Conservation (phyloP, 148 eudicot genomes). For the Cornus florida region DNA sequence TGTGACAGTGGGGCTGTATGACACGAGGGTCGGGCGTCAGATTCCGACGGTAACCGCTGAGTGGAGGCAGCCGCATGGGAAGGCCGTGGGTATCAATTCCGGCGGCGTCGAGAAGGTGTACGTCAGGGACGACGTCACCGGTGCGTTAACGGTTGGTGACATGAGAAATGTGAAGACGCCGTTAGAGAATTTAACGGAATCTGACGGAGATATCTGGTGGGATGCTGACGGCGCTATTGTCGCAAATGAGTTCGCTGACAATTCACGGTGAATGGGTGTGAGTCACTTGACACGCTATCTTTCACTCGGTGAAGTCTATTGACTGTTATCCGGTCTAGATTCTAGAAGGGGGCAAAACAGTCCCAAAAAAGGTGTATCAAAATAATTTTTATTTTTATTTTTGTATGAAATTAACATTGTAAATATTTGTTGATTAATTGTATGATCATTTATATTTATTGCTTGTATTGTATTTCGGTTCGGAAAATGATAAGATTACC, state of each 20-base stretch:
- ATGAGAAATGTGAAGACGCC: constrained; percentile 49
- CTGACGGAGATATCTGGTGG: constrained; percentile 46
- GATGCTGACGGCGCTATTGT: constrained; percentile 41
- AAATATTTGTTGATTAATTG: no score
- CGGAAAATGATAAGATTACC: no score
- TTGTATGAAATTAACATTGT: neutral
- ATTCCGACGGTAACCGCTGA: constrained; percentile 30
- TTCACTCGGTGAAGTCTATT: neutral
- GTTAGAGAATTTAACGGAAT: constrained; percentile 26
- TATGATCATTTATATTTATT: no score
- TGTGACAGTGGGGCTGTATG: constrained; percentile 37
- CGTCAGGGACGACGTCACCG: constrained; percentile 42
- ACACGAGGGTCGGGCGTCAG: constrained; percentile 35
- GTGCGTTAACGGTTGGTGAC: constrained; percentile 48
- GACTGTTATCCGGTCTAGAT: no score
- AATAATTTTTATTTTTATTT: no score
- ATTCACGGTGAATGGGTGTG: neutral
- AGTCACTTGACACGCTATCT: no score
- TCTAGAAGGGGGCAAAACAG: neutral
- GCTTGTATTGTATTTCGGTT: no score
- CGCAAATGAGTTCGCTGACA: neutral
- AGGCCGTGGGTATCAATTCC: constrained; percentile 17
- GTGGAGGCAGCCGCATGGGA: constrained; percentile 32
- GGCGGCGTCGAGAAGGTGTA: constrained; percentile 54
- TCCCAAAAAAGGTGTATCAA: neutral